Evolutionary conservation across 192 early-diverging fungal species (phyloP).

Genomic region (Phycomyces nitens): DNA sequence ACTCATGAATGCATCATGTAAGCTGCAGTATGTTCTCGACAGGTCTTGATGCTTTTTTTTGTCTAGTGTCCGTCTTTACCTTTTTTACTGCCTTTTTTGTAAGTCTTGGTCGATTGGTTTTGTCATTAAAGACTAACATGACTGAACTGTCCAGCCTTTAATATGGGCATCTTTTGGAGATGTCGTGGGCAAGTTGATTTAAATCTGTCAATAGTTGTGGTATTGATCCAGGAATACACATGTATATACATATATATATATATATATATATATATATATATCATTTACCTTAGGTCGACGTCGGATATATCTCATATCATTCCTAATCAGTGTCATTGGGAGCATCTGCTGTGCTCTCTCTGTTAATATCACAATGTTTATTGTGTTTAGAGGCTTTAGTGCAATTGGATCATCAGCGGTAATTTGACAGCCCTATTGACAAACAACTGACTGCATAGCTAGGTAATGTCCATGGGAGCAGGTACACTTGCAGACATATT

Average conservation of each 20-base stretch:
- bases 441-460: neutral
- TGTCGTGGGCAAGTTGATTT: slow-evolving; percentile 12
- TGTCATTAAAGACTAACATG: neutral
- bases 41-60: neutral
- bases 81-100: slow-evolving; percentile 32
- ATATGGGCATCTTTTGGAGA: slow-evolving; percentile 30
- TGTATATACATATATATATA: neutral
- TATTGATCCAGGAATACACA: too few species aligned
- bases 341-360: slow-evolving; percentile 29
- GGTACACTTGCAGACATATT: slow-evolving; percentile 37
- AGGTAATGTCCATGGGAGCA: slow-evolving; percentile 35
- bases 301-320: slow-evolving; percentile 25
- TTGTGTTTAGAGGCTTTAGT: slow-evolving; percentile 26
- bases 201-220: too few species aligned
- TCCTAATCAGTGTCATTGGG: slow-evolving; percentile 19
- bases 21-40: too few species aligned
- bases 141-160: slow-evolving; percentile 12
- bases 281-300: slow-evolving; percentile 19
- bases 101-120: slow-evolving; percentile 1
- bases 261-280: neutral
- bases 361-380: slow-evolving; percentile 24
- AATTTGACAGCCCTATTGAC: neutral
- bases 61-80: slow-evolving; percentile 25
- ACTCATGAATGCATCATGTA: slow-evolving; percentile 29
- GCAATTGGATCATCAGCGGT: slow-evolving; percentile 28